These are phyloP conservation scores for Hygrophoropsis aurantiaca DNA, from an alignment of 768 basidiomycete genomes.

Conservation along the genomic window DNA sequence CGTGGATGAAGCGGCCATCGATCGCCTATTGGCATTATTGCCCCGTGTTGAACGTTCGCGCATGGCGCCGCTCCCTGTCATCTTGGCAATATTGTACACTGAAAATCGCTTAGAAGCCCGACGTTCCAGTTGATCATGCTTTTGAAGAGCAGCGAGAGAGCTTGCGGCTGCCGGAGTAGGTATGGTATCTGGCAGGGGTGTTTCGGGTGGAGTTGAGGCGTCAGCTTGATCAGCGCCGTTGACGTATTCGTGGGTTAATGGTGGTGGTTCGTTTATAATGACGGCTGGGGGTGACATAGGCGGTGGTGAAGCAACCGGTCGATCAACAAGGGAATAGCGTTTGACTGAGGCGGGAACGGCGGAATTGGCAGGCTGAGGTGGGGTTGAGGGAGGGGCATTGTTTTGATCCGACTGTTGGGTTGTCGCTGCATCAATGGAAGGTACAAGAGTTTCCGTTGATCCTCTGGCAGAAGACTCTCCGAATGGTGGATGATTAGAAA, in stretches of 20 bases:
- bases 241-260: constrained; percentile 19
- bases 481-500: constrained; percentile 2
- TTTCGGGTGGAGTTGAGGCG: constrained; percentile 28
- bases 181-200: constrained; percentile 37
- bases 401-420: constrained; percentile 20
- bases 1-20: constrained; percentile 60
- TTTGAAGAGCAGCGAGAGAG: constrained; percentile 86
- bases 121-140: constrained; percentile 82
- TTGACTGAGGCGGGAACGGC: constrained; percentile 67
- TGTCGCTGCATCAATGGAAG: constrained; percentile 7
- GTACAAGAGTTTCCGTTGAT: constrained; percentile 10
- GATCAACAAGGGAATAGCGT: constrained; percentile 79
- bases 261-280: constrained; percentile 35
- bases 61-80: constrained; percentile 60
- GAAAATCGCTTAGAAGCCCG: constrained; percentile 96
- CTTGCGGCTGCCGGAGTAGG: constrained; percentile 67
- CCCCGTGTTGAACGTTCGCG: constrained; percentile 47
- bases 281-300: constrained; percentile 48
- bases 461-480: constrained; percentile 4
- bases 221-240: constrained; percentile 22
- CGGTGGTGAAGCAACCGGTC: constrained; percentile 47
- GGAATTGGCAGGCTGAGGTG: constrained; percentile 20
- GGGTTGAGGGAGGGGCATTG: constrained; percentile 26
- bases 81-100: constrained; percentile 90
- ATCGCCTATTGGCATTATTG: constrained; percentile 59